These are phyloP conservation scores for Withania somnifera DNA, from an alignment of 305 asterid species.

Conservation along the genomic window DNA sequence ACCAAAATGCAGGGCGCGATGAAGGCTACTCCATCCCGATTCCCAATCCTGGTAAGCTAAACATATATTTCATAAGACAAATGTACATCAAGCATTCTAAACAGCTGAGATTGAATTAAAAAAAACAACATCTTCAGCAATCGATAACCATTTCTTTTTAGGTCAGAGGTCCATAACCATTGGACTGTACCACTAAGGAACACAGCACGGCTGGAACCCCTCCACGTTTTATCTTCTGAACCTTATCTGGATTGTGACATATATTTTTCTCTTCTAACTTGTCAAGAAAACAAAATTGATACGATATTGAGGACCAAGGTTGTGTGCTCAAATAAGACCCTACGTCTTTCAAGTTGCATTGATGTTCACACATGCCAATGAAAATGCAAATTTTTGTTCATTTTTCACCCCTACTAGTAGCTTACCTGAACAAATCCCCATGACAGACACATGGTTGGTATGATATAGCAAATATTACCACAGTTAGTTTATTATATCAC, in stretches of 20 bases:
- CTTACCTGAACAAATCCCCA: background rate
- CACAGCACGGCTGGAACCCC: background rate
- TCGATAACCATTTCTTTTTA: background rate
- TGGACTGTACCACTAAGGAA: background rate
- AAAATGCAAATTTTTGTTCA: background rate
- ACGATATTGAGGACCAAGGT: background rate
- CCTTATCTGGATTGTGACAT: background rate
- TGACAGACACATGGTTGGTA: background rate
- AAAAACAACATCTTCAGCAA: background rate
- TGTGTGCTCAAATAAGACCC: background rate
- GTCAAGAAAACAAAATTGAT: background rate
- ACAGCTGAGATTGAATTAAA: background rate
- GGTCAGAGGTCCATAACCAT: background rate
- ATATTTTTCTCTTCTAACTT: background rate
- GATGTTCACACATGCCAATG: background rate
- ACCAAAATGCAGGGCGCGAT: conserved; percentile 90
- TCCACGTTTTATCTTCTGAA: background rate
- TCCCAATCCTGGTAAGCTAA: conserved; percentile 69
- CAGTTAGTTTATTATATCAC: conserved; percentile 1
- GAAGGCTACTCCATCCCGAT: conserved; percentile 99
- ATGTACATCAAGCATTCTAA: background rate
- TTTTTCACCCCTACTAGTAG: background rate
- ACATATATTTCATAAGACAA: background rate
- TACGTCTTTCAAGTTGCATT: background rate
- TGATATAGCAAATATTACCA: background rate